phyloP scores from a whole-genome alignment of 2,329 filamentous ascomycete genomes.

The Magnaporthiopsis incrustans region DNA sequence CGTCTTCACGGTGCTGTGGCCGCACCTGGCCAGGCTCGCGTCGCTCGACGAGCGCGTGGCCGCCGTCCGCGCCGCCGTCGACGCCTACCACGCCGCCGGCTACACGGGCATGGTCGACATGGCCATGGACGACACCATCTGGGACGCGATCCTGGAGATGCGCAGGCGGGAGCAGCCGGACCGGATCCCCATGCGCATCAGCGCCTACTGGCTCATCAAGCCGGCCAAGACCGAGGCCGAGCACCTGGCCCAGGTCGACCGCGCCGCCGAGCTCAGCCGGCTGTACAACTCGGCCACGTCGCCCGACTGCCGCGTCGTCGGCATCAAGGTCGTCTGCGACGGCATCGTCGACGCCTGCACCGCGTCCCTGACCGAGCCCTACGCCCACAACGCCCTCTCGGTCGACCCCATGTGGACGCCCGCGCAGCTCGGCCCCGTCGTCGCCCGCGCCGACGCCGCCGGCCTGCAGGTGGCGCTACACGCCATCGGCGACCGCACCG shows the following conservation, averaged over 20 bases:
- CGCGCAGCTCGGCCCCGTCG: conserved; percentile 42
- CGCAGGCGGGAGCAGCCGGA: conserved; percentile 19
- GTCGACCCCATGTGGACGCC: conserved; percentile 47
- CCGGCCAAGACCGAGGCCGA: conserved; percentile 35
- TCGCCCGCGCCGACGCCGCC: conserved; percentile 42
- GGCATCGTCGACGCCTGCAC: conserved; percentile 60
- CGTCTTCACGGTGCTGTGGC: conserved; percentile 46
- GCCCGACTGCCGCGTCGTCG: conserved; percentile 45
- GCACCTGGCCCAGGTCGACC: conserved; percentile 40
- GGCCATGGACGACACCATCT: conserved; percentile 49
- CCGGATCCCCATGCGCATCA: conserved; percentile 35
- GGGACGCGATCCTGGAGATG: conserved; percentile 40
- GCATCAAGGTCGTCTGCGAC: conserved; percentile 58
- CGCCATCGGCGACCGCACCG: conserved; percentile 55
- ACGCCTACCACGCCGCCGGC: conserved; percentile 39
- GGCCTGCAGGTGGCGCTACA: conserved; percentile 56
- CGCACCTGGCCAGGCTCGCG: conserved; percentile 39
- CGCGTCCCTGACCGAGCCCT: conserved; percentile 51
- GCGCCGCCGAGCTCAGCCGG: conserved; percentile 37
- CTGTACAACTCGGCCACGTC: conserved; percentile 34
- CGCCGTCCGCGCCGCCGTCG: conserved; percentile 36
- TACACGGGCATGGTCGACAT: conserved; percentile 50
- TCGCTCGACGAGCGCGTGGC: conserved; percentile 38
- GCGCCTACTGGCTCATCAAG: conserved; percentile 47
- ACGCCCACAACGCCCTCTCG: conserved; percentile 36